phyloP scores from a whole-genome alignment of 768 basidiomycete genomes.

The Boletus tomentosulus region DNA sequence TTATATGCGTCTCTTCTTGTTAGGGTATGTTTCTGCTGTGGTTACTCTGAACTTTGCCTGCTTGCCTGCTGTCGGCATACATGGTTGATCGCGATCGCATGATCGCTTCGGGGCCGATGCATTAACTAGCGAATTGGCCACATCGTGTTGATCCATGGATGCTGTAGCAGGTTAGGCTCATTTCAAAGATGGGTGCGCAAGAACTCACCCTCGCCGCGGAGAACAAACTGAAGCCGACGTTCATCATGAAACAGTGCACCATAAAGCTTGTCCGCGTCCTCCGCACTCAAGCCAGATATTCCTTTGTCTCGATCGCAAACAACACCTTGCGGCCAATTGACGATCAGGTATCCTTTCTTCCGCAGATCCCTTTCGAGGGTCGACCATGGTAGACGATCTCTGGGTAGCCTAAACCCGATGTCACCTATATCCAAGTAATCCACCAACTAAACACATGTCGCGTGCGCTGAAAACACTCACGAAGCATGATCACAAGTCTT shows the following conservation, averaged over 20 bases:
- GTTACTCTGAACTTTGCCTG: no score
- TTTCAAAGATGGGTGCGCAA: no score
- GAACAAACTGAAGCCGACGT: conserved; percentile 1
- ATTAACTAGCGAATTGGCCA: no score
- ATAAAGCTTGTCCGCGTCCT: conserved; percentile 8
- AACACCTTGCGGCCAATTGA: conserved; percentile 7
- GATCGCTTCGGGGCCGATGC: no score
- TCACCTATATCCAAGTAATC: not conserved
- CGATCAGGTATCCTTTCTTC: conserved; percentile 1
- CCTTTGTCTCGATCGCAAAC: conserved; percentile 5
- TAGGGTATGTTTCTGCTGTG: no score
- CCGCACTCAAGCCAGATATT: not conserved
- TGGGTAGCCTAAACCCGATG: conserved; percentile 3
- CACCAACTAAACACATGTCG: fast-evolving
- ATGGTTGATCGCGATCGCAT: no score
- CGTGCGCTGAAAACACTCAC: not conserved
- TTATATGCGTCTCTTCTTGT: no score
- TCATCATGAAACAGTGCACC: conserved; percentile 5
- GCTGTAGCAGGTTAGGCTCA: no score
- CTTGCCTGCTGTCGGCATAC: no score
- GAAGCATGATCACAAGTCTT: conserved; percentile 5
- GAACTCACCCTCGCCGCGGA: not conserved
- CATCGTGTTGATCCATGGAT: no score
- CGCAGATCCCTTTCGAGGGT: conserved; percentile 7
- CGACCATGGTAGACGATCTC: conserved; percentile 7